phyloP scores from a whole-genome alignment of 768 basidiomycete genomes.

The Xerocomellus intermedius region DNA sequence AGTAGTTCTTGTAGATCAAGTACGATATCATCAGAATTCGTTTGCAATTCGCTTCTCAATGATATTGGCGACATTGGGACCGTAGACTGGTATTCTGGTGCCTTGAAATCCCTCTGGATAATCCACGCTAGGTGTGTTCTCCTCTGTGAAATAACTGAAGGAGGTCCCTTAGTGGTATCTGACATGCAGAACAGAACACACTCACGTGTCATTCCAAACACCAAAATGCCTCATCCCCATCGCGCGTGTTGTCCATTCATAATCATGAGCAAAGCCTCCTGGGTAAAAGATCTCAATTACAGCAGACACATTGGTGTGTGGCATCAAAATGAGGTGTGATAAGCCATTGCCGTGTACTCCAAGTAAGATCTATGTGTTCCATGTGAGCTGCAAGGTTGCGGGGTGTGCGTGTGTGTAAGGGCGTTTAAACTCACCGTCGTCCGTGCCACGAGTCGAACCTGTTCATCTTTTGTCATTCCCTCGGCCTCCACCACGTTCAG shows the following conservation, averaged over 20 bases:
- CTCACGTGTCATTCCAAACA: conserved; percentile 78
- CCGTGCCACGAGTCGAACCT: conserved; percentile 59
- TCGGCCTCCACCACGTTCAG: conserved; percentile 63
- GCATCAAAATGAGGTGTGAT: conserved; percentile 85
- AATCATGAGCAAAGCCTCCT: conserved; percentile 79
- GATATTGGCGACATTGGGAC: conserved; percentile 59
- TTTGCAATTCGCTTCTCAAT: conserved; percentile 66
- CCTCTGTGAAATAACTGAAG: conserved; percentile 22
- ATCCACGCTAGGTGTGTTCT: conserved; percentile 46
- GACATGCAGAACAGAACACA: conserved; percentile 11
- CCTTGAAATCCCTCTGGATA: conserved; percentile 89
- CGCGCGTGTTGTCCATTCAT: conserved; percentile 77
- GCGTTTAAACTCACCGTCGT: conserved; percentile 57
- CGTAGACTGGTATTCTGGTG: conserved; percentile 69
- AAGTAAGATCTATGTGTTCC: conserved; percentile 51
- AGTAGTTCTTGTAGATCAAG: background rate
- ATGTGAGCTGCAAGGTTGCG: background rate
- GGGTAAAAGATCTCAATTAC: conserved; percentile 88
- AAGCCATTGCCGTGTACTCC: conserved; percentile 82
- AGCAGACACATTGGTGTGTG: conserved; percentile 66
- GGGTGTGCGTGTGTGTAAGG: background rate
- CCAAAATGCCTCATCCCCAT: conserved; percentile 75
- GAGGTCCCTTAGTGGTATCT: background rate
- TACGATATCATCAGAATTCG: conserved; percentile 6
- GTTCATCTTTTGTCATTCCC: conserved; percentile 69